Conservation (phyloP, 2,329 filamentous ascomycete genomes). For the Fusarium avenaceum region DNA sequence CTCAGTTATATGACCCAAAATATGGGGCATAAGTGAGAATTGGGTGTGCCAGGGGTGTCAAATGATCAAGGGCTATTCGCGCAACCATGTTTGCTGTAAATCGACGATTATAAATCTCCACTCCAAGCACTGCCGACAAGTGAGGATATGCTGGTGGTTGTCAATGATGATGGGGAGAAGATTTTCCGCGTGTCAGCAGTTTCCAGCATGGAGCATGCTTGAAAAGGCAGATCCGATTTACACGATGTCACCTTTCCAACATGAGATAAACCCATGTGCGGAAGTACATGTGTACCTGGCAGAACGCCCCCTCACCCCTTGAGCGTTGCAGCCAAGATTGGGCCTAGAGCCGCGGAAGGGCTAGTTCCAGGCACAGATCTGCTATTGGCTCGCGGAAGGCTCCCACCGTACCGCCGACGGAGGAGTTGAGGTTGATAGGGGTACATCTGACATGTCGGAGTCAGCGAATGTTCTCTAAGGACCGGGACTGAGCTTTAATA, state of each 20-base stretch:
- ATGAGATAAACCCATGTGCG: constrained; percentile 30
- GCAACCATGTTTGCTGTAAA: neutral
- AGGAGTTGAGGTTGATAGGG: constrained; percentile 21
- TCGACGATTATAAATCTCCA: constrained; percentile 1
- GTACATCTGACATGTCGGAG: constrained; percentile 24
- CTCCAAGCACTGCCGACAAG: constrained; percentile 4
- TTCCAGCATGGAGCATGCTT: constrained; percentile 23
- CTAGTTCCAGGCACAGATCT: constrained; percentile 57
- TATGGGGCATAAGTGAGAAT: too few relatives aligned
- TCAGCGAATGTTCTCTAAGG: constrained; percentile 24
- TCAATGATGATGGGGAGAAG: constrained; percentile 26
- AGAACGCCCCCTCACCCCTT: constrained; percentile 34
- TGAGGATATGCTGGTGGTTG: constrained; percentile 18
- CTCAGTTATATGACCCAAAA: constrained; percentile 4
- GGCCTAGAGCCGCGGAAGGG: constrained; percentile 36
- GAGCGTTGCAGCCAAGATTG: constrained; percentile 30
- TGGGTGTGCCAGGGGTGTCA: neutral
- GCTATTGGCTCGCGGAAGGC: constrained; percentile 58
- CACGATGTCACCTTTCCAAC: constrained; percentile 46
- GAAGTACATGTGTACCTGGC: constrained; percentile 10
- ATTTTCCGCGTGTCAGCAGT: constrained; percentile 38
- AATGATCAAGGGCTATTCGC: neutral
- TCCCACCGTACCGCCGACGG: constrained; percentile 25
- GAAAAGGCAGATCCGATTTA: constrained; percentile 46
- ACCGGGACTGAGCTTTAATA: neutral